phyloP scores from a whole-genome alignment of 2,329 filamentous ascomycete species.

The Sordariomycetes sp. region DNA sequence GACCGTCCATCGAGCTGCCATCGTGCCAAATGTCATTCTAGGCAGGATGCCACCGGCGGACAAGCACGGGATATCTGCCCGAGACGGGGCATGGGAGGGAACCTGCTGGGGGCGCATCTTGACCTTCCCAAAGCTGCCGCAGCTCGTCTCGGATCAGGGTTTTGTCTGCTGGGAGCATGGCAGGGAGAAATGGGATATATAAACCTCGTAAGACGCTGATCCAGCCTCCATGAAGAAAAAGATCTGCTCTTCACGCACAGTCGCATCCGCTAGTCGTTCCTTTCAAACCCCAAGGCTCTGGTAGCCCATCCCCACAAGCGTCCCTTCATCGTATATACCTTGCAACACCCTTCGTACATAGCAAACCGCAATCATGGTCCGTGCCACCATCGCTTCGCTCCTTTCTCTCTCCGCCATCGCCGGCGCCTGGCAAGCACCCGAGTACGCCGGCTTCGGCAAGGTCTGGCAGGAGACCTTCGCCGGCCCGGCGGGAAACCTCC shows the following conservation, averaged over 20 bases:
- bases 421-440: slow-evolving; percentile 18
- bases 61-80: no score
- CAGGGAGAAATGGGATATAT: not conserved
- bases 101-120: no score
- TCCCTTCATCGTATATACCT: slow-evolving; percentile 1
- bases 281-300: not conserved
- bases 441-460: slow-evolving; percentile 19
- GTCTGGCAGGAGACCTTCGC: slow-evolving; percentile 29
- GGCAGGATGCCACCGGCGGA: no score
- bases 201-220: not conserved
- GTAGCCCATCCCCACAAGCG: no score
- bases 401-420: not conserved
- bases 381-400: not conserved
- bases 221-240: not conserved
- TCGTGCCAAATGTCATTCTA: no score
- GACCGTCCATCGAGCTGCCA: no score
- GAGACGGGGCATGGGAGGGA: no score
- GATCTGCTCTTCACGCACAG: not conserved
- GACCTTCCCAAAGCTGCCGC: not conserved
- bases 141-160: not conserved
- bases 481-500: slow-evolving; percentile 19
- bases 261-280: not conserved
- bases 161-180: not conserved
- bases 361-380: not conserved
- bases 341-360: not conserved